Conservation (phyloP, 345 rosid genomes). For the Laguncularia racemosa region DNA sequence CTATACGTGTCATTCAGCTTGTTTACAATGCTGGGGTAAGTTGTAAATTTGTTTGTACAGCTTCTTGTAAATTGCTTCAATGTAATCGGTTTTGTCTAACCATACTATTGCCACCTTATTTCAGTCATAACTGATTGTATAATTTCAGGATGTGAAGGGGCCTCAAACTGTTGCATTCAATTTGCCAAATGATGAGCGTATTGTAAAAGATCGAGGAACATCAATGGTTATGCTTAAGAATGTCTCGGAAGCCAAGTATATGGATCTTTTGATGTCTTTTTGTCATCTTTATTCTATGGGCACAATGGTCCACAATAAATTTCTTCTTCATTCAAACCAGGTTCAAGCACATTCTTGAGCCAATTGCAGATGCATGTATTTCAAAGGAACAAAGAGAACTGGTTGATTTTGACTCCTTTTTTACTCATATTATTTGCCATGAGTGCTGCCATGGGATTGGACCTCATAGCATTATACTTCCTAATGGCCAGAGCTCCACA, state of each 20-base stretch:
- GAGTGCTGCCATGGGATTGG: conserved; percentile 98
- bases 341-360: conserved; percentile 79
- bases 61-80: no score
- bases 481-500: conserved; percentile 72
- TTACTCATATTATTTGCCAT: conserved; percentile 88
- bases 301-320: conserved; percentile 3
- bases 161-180: conserved; percentile 97
- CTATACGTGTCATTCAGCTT: conserved; percentile 86
- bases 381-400: conserved; percentile 57
- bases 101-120: no score
- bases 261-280: conserved; percentile 10
- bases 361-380: conserved; percentile 67
- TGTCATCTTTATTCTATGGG: conserved; percentile 9
- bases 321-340: conserved; percentile 28
- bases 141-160: conserved; percentile 78
- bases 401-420: conserved; percentile 94
- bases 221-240: conserved; percentile 97
- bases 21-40: conserved; percentile 83
- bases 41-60: conserved; percentile 6
- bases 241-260: conserved; percentile 80
- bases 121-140: no score
- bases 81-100: no score
- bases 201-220: conserved; percentile 86
- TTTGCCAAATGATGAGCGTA: conserved; percentile 89
- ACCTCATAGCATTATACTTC: conserved; percentile 85